Conservation (phyloP, 192 early-diverging fungal species). For the Kappamyces sp. region DNA sequence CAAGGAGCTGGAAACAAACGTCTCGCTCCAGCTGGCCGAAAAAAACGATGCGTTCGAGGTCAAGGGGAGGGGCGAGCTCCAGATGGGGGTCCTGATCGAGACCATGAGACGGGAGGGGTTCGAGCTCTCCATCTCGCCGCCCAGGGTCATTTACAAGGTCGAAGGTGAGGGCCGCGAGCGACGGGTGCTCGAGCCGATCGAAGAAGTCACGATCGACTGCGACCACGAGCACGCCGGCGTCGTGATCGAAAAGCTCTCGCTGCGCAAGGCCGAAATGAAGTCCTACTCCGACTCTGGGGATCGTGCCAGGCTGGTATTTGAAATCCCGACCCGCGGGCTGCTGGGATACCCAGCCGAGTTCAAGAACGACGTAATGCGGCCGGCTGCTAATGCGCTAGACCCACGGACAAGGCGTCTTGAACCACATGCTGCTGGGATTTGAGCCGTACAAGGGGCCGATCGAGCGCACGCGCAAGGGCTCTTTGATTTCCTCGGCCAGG, state of each 20-base stretch:
- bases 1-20: conserved; percentile 75
- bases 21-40: conserved; percentile 68
- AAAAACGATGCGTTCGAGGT: conserved; percentile 73
- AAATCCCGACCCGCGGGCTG: conserved; percentile 75
- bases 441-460: conserved; percentile 65
- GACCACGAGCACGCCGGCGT: conserved; percentile 64
- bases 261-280: conserved; percentile 77
- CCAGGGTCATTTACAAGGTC: conserved; percentile 69
- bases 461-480: conserved; percentile 69
- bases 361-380: conserved; percentile 60
- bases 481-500: conserved; percentile 59
- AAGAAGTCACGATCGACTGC: conserved; percentile 78
- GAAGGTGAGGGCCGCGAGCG: conserved; percentile 41
- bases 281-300: conserved; percentile 61
- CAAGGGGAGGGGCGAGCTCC: conserved; percentile 80
- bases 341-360: conserved; percentile 82
- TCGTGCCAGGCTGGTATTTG: conserved; percentile 70
- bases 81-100: conserved; percentile 81
- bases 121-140: conserved; percentile 75
- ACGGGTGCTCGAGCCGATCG: conserved; percentile 67
- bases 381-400: conserved; percentile 31
- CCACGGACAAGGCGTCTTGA: conserved; percentile 73
- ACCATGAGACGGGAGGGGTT: conserved; percentile 87
- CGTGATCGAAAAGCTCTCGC: conserved; percentile 79
- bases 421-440: conserved; percentile 70